Evolutionary conservation across 306 rosid genomes (phyloP), one percentile per base, ranked within the genome.

Genomic region (Vigna reflexopilosa): DNA sequence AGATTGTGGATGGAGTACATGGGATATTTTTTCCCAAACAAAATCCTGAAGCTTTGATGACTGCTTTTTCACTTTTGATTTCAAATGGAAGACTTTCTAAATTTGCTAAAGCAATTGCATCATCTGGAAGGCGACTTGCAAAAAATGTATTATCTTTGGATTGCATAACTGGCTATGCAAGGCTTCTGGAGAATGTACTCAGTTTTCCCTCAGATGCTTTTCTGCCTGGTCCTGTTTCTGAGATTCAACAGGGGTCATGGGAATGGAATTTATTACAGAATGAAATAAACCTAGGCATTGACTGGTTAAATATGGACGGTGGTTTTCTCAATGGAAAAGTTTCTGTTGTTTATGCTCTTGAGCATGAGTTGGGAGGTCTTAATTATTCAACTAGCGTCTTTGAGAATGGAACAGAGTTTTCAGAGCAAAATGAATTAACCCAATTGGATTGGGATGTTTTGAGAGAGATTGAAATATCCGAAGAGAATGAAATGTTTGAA

Each of bases 171-270:
- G 88, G 97, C 71, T 95, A 91, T 80, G 96, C 93, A 74, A 87
- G 93, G 84, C 93, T 95, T 79, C 82, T 93, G 85, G 99, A 95
- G 91, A 95, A 90, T 84, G 97, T 86, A 72, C 86, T 95, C 73
- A 82, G 72, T 84, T 93, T 95, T 77, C 97, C 97, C 50, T 93
- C 98, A 54, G 94, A 91, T 85, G 82, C 87, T 75, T 47, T 78
- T 22, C 87, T 95, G 69, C 98, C 97, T 48, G 86, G 90, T 32
- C 86, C 96, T 66, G 80, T 88, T 82, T 95, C 97, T 75, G 87
- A 87, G 85, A 92, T 95, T 78, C 87, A 86, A 77, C 86, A 72
- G 66, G 90, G 80, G 62, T 72, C 81, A 75, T 95, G 99, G 99
- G 94, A 86, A 69, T 95, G 99, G 97, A 86, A 86, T 84, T 76